Percentiles rank a stretch among this genome's conserved stretches.
phyloP scores from a whole-genome alignment of 176 grass and related monocot genomes.

The Carex cristatella region DNA sequence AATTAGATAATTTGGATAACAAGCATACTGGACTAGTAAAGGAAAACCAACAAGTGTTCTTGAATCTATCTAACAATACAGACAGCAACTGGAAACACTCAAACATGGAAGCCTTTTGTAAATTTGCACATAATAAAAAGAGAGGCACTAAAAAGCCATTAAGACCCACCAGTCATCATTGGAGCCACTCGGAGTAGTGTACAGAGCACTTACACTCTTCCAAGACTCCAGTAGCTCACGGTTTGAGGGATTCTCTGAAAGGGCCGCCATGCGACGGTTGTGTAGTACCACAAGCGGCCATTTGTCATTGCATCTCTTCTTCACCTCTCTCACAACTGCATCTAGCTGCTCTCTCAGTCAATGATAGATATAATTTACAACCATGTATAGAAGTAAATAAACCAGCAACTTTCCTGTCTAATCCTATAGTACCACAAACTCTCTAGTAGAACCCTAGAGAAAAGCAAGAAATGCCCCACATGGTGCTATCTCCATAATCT shows the following conservation, averaged over 20 bases:
- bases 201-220: constrained; percentile 56
- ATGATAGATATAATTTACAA: constrained; percentile 5
- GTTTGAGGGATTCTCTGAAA: constrained; percentile 69
- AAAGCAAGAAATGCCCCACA: neutral
- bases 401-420: neutral
- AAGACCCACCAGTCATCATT: constrained; percentile 85
- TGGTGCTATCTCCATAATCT: neutral
- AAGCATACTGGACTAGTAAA: neutral
- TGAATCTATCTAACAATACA: neutral
- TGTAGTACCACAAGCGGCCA: constrained; percentile 84
- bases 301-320: constrained; percentile 42
- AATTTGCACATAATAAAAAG: neutral
- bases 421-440: neutral
- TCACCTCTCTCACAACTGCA: constrained; percentile 61
- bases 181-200: constrained; percentile 79
- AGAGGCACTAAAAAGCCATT: neutral
- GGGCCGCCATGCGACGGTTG: constrained; percentile 49
- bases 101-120: neutral
- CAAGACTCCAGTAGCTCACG: constrained; percentile 66
- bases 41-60: neutral
- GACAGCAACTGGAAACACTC: neutral
- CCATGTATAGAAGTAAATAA: neutral
- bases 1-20: neutral
- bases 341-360: constrained; percentile 73
- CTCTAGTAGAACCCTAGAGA: constrained; percentile 17